Evolutionary conservation across 352 stramenopile genomes (phyloP), one percentile per base, ranked within the genome.

Genomic region (Phytophthora uliginosa): DNA sequence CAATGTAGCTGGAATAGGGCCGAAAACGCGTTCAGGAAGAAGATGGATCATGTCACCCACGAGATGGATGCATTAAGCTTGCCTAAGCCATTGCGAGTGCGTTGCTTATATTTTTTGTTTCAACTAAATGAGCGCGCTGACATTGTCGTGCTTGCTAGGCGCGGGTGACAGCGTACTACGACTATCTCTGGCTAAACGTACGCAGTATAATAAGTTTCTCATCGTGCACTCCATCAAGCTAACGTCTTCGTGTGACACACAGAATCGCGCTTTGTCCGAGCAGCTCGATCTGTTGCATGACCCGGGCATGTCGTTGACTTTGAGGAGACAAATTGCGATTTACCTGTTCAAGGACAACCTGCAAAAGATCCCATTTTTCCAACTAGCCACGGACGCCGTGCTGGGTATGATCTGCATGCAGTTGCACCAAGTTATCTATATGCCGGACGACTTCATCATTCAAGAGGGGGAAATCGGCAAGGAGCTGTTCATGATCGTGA

Each of bases 401-500:
- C 52, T 92, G 17, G 85, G 85, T 26, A 92, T 89, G 79, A 90
- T 92, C 58, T 92, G 85, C 63, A 90, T 90, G 85, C 79, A 88
- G 34, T 68, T 92, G 6, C 83, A 82, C 17, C 81, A 88, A 31
- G 80, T 90, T 38, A 89, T 92, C 59, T 89, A 86, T 63, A 89
- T 93, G 82, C 78, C 83, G 0, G 82, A 86, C 33, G 83, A 89
- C 67, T 86, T 78, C 50, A 86, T 91, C 61, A 89, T 91, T 58
- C 78, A 66, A 52, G 82, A 93, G 63, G 83, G 81, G 4, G 85
- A 93, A 45, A 90, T 90, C 53, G 83, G 83, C 12, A 87, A 85
- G 33, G 85, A 93, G 61, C 50, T 93, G 15, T 92, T 91, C 63
- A 89, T 91, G 81, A 87, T 92, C 63, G 78, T 90, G 56, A 92